Evolutionary conservation across 2,329 filamentous ascomycete species (phyloP), one percentile per base, ranked within the genome.

Genomic region (Verticillium isaacii): DNA sequence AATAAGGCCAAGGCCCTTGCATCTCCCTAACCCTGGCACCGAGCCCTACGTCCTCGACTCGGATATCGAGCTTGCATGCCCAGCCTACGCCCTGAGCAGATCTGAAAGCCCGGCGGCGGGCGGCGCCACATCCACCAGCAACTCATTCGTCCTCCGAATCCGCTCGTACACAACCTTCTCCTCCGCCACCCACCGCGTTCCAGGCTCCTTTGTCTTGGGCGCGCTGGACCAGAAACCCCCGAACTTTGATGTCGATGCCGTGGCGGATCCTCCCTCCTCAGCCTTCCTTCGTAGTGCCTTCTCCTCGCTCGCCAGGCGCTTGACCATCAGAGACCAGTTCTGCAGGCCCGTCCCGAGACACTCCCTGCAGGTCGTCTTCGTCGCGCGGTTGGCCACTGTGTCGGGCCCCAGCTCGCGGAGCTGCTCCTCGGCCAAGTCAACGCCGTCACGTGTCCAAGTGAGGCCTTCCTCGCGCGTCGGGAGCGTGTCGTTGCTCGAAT

Each of bases 371-470:
- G 85, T 87, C 65, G 84, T 82, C 57, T 70, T 72, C n/a, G 63
- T 60, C 14, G 65, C 54, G 7, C 54, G 25, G 8, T 25, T 23
- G 15, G 41, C 41, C 34, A n/a, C n/a, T 23, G 37, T 61, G 57
- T 59, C 61, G 25, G 57, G 58, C 39, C 70, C 71, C 1, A 84
- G 72, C 23, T 68, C 75, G 66, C 81, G 84, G 52, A 87, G 81
- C 68, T 87, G 87, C 64, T 88, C 82, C 74, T 93, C 93, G 2
- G 93, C 90, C 1, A 90, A 78, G 67, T 93, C 89, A 36, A 96
- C 92, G 32, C 90, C 93, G 65, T 97, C 92, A 61, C 92, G 86
- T 1, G 94, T 97, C 94, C 94, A 98, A 6, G 88, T 87, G 2
- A 97, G 80, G 0, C 93, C 94, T 64, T 90, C 88, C 57, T 91